A percentile compares a stretch with the other conserved stretches of the same genome.
These are phyloP conservation scores for Zopfia rhizophila DNA, from an alignment of 2,329 filamentous ascomycete species.

Conservation along the genomic window DNA sequence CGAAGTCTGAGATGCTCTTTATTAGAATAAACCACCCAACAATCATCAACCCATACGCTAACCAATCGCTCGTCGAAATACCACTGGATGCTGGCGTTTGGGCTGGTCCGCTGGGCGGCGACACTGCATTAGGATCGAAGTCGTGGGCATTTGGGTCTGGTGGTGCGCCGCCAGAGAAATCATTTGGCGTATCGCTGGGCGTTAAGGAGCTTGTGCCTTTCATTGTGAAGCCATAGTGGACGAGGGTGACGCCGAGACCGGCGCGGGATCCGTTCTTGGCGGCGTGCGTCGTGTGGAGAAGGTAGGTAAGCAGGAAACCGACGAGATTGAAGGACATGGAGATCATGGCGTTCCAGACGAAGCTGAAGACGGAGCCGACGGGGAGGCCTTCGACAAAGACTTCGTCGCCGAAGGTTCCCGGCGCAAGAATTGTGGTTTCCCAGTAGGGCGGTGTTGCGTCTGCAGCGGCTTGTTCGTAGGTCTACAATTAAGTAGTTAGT, in stretches of 20 bases:
- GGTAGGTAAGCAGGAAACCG: slow-evolving; percentile 96
- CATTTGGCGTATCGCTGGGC: slow-evolving; percentile 59
- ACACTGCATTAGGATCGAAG: slow-evolving; percentile 79
- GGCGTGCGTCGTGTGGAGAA: slow-evolving; percentile 96
- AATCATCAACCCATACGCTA: slow-evolving; percentile 94
- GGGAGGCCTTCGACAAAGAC: slow-evolving; percentile 97
- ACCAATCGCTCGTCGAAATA: slow-evolving; percentile 82
- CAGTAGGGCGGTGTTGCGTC: slow-evolving; percentile 97
- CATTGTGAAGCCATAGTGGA: slow-evolving; percentile 98
- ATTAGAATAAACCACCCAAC: slow-evolving; percentile 98
- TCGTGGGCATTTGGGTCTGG: slow-evolving; percentile 90
- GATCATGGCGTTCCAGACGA: slow-evolving; percentile 92
- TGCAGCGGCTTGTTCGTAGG: slow-evolving; percentile 97
- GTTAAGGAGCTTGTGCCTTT: slow-evolving; percentile 65
- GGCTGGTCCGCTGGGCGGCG: slow-evolving; percentile 53
- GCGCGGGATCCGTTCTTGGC: slow-evolving; percentile 97
- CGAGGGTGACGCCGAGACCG: slow-evolving; percentile 91
- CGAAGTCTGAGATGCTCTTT: slow-evolving; percentile 88
- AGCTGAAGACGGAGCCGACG: slow-evolving; percentile 86
- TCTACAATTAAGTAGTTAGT: slow-evolving; percentile 66
- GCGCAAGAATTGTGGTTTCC: slow-evolving; percentile 97
- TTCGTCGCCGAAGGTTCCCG: slow-evolving; percentile 90
- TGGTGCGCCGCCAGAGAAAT: slow-evolving; percentile 70
- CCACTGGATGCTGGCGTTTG: slow-evolving; percentile 55
- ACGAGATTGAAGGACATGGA: slow-evolving; percentile 97